phyloP scores from a whole-genome alignment of 257 asterid species.

The Mitragyna speciosa region DNA sequence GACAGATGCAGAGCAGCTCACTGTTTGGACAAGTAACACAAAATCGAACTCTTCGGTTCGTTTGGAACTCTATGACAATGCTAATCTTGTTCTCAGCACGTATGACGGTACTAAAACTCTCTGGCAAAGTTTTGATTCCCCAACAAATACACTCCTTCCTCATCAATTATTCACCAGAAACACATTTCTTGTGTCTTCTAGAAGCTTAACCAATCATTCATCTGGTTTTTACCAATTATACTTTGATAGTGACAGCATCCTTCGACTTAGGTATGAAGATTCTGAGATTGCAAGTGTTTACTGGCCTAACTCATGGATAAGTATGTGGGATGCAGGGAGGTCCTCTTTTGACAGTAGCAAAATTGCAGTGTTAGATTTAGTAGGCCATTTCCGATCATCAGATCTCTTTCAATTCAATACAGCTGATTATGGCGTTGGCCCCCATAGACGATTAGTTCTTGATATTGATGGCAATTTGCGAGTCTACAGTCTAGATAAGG shows the following conservation, averaged over 20 bases:
- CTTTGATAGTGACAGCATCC: conserved; percentile 34
- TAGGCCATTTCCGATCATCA: conserved; percentile 28
- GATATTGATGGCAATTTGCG: conserved; percentile 40
- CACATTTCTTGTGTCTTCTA: conserved; percentile 26
- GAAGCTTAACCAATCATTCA: conserved; percentile 33
- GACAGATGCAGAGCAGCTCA: conserved; percentile 26
- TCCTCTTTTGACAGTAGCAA: conserved; percentile 29
- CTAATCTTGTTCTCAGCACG: conserved; percentile 33
- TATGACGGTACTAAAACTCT: background rate
- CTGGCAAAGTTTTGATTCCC: conserved; percentile 44
- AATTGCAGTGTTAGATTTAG: conserved; percentile 20
- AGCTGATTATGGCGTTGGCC: conserved; percentile 22
- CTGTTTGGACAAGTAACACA: conserved; percentile 29
- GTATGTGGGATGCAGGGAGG: conserved; percentile 30
- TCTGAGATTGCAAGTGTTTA: conserved; percentile 29
- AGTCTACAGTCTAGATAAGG: conserved; percentile 29
- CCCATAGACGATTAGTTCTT: conserved; percentile 29
- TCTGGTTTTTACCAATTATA: conserved; percentile 37
- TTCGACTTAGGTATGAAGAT: conserved; percentile 27
- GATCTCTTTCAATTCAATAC: conserved; percentile 13
- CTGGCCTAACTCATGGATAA: conserved; percentile 34
- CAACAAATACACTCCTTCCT: conserved; percentile 42
- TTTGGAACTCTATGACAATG: conserved; percentile 27
- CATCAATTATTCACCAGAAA: conserved; percentile 17
- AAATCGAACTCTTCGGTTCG: background rate